These are phyloP conservation scores for Trichoderma guizhouense DNA, from an alignment of 2,329 filamentous ascomycete genomes.

Conservation along the genomic window DNA sequence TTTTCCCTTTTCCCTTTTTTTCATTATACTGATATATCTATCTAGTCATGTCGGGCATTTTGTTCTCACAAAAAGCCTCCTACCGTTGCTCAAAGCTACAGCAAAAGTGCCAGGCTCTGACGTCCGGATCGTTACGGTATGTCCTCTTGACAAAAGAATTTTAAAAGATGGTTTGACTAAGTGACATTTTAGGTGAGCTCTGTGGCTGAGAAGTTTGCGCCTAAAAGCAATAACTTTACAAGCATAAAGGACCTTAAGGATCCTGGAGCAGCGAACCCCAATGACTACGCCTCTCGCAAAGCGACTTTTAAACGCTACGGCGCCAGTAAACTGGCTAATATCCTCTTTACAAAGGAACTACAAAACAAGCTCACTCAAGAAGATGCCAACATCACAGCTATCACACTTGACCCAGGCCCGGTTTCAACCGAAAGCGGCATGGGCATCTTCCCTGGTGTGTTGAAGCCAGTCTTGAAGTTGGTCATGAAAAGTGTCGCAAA, in stretches of 20 bases:
- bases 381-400: neutral
- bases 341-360: neutral
- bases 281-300: neutral
- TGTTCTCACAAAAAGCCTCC: neutral
- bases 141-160: neutral
- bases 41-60: neutral
- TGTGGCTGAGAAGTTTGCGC: neutral
- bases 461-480: neutral
- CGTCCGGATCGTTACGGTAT: neutral
- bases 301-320: neutral
- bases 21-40: neutral
- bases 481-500: neutral
- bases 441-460: neutral
- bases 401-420: neutral
- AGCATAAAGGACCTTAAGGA: neutral
- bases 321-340: neutral
- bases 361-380: neutral
- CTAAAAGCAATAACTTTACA: neutral
- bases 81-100: neutral
- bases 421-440: neutral
- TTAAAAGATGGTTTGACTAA: neutral
- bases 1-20: neutral
- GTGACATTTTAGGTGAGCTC: neutral
- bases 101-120: neutral
- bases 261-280: neutral